Evolutionary conservation across 495 filamentous ascomycete genomes (phyloP), one percentile per base, ranked within the genome.

Genomic region (Tuber magnatum): DNA sequence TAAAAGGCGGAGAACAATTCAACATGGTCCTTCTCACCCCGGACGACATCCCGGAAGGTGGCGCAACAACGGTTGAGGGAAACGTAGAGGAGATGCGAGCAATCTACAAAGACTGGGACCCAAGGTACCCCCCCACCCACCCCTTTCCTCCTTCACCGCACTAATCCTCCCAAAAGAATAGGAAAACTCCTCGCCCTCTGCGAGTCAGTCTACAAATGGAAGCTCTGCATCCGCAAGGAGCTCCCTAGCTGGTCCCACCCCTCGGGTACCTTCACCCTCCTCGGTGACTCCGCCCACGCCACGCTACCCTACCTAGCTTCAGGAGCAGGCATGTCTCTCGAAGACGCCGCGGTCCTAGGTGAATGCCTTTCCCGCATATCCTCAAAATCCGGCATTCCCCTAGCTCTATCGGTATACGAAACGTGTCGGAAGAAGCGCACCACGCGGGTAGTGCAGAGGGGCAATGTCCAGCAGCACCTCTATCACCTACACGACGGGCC

Each of bases 1-100:
- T 93, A 5, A 84, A 87, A 9, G 87, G 87, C 2, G 90, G 90
- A 0, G 80, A 86, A 40, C 84, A 91, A 83, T 89, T 89, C 75
- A 93, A 93, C 76, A 87, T 93, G 74, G 91, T 92, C 0, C 82
- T 93, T 3, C 78, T 92, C 20, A 88, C 90, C 32, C 91, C 91
- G 1, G 91, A 93, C 79, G 88, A 90, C 77, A 84, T 93, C 71
- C 90, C 90, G 0, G 83, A 84, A 6, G 77, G 77, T 20, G 86
- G 86, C 24, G 84, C 90, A 9, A 87, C 86, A 32, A 88, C 85
- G 9, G 81, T 87, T 56, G 83, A 86, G 69, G 91, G 90, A 3
- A 87, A 87, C 43, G 84, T 91, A 43, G 87, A 89, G 44, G 90
- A 92, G 83, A 92, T 93, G 91, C 82, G 86, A 75, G 84, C 85